phyloP scores from a whole-genome alignment of 768 basidiomycete genomes.

The Saitozyma sp. region DNA sequence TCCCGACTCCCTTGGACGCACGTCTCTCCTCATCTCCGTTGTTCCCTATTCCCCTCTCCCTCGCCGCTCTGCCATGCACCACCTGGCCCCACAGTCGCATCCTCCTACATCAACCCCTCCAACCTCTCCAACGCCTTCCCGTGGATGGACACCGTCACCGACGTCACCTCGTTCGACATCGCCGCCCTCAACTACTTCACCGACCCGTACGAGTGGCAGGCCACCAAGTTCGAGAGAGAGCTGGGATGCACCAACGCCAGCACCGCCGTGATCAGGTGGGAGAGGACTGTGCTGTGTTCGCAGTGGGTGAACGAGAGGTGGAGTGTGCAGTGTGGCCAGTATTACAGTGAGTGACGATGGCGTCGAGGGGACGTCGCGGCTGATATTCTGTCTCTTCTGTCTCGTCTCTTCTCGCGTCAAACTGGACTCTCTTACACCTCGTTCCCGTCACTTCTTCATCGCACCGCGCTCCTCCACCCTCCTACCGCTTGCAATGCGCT shows the following conservation, averaged over 20 bases:
- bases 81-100: slow-evolving; percentile 25
- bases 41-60: not conserved
- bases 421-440: not conserved
- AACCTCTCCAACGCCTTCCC: slow-evolving; percentile 49
- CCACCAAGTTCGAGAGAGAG: slow-evolving; percentile 44
- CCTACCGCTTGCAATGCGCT: not conserved
- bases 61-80: not conserved
- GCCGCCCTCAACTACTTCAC: slow-evolving; percentile 46
- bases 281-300: slow-evolving; percentile 49
- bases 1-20: not conserved
- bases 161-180: slow-evolving; percentile 43
- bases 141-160: slow-evolving; percentile 40
- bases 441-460: not conserved
- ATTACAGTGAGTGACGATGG: slow-evolving; percentile 37
- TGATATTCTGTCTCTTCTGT: not conserved
- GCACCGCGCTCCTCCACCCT: not conserved
- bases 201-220: slow-evolving; percentile 40
- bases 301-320: slow-evolving; percentile 50
- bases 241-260: slow-evolving; percentile 50
- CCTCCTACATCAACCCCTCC: slow-evolving; percentile 42
- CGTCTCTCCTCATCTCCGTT: not conserved
- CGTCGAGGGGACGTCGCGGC: too few species aligned
- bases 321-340: slow-evolving; percentile 31
- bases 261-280: slow-evolving; percentile 37
- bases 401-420: not conserved